These are phyloP conservation scores for Gracilariopsis chorda DNA, from an alignment of 23 red algal genomes.

Conservation along the genomic window DNA sequence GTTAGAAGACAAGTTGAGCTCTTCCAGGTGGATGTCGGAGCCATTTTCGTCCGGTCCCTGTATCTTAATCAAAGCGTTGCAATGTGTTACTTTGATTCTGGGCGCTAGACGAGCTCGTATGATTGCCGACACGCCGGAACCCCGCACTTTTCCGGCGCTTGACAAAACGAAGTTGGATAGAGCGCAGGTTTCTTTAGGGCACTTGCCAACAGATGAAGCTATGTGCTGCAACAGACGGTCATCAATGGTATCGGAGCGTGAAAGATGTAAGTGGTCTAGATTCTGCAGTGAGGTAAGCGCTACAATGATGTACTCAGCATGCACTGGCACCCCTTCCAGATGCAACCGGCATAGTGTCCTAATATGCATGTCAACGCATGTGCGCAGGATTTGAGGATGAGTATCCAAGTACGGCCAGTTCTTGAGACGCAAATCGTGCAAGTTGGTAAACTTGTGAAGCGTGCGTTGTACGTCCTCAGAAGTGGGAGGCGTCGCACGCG, in stretches of 20 bases:
- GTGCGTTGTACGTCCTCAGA: not conserved
- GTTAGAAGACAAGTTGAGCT: not conserved
- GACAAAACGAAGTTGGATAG: not conserved
- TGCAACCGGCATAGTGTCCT: not conserved
- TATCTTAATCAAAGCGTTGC: not conserved
- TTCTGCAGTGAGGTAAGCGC: not conserved
- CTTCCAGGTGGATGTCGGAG: not conserved
- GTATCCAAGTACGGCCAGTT: constrained; percentile 34
- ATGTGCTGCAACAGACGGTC: not conserved
- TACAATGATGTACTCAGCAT: not conserved
- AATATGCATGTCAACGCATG: not conserved
- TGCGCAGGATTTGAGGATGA: not conserved
- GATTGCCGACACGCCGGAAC: not conserved
- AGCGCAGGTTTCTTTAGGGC: no score
- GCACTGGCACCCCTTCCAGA: not conserved
- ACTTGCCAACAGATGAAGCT: not conserved
- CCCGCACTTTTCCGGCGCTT: not conserved
- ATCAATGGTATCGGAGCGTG: not conserved
- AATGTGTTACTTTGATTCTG: not conserved
- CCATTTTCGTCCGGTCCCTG: not conserved
- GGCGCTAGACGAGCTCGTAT: not conserved
- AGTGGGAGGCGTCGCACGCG: constrained; percentile 10
- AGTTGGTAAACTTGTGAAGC: not conserved
- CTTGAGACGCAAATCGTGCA: not conserved
- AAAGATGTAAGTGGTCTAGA: not conserved